Evolutionary conservation across 1,284 basidiomycete species (phyloP).

Genomic region (Ceratobasidium sp.): DNA sequence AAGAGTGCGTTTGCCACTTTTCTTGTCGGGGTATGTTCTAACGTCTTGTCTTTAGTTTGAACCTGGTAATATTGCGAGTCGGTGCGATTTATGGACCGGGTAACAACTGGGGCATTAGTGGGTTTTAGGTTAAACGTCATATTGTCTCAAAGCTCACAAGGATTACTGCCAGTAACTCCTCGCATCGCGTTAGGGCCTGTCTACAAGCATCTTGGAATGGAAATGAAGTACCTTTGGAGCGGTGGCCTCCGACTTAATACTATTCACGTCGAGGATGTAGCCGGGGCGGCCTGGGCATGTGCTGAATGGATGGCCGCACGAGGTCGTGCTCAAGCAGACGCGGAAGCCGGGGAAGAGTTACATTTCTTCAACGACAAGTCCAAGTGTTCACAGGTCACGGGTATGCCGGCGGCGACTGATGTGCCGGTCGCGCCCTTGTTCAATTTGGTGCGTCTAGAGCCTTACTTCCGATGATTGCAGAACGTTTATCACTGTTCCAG

Average conservation of each 20-base stretch:
- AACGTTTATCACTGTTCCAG: slow-evolving; percentile 52
- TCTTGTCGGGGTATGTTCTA: neutral
- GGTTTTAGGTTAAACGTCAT: slow-evolving; percentile 49
- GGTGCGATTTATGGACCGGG: slow-evolving; percentile 80
- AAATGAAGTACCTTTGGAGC: slow-evolving; percentile 79
- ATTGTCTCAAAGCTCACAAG: slow-evolving; percentile 48
- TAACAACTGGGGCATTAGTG: slow-evolving; percentile 68
- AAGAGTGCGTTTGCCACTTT: slow-evolving; percentile 57
- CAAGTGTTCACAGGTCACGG: slow-evolving; percentile 65
- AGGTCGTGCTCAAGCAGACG: slow-evolving; percentile 67
- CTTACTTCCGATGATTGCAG: slow-evolving; percentile 8
- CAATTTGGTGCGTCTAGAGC: slow-evolving; percentile 65
- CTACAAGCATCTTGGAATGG: slow-evolving; percentile 81
- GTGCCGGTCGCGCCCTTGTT: slow-evolving; percentile 77
- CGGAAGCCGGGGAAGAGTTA: slow-evolving; percentile 69
- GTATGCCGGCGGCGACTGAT: slow-evolving; percentile 57
- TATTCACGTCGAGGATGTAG: slow-evolving; percentile 78
- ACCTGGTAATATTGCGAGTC: slow-evolving; percentile 76
- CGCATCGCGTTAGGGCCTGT: slow-evolving; percentile 80
- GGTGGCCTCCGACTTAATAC: slow-evolving; percentile 83
- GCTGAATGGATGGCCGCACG: slow-evolving; percentile 72
- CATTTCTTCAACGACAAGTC: slow-evolving; percentile 76
- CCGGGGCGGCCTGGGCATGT: slow-evolving; percentile 74
- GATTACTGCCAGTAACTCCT: slow-evolving; percentile 58
- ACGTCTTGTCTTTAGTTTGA: slow-evolving; percentile 59